A percentile compares a stretch with the other conserved stretches of the same genome.
Evolutionary conservation across 805 yeast genomes (phyloP).

Genomic region (Priceomyces medius): DNA sequence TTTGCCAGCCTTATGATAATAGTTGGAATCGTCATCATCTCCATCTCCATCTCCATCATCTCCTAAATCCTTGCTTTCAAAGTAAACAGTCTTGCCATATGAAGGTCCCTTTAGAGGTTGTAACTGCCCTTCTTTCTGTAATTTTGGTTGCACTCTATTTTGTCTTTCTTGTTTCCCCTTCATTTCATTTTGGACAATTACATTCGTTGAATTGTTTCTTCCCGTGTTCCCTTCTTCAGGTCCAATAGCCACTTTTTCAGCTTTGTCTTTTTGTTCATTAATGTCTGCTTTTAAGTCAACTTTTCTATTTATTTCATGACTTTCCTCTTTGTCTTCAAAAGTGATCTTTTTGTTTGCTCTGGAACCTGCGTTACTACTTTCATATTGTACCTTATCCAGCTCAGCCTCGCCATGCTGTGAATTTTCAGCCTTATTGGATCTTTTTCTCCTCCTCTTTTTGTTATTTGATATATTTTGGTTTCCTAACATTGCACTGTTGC

Average conservation of each 20-base stretch:
- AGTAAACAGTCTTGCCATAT: constrained; percentile 8
- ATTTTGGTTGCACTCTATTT: not conserved
- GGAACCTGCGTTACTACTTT: not conserved
- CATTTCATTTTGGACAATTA: not conserved
- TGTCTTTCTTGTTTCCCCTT: not conserved
- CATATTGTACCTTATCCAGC: not conserved
- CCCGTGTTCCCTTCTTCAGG: too few species aligned
- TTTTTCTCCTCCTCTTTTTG: constrained; percentile 31
- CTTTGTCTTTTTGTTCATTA: too few species aligned
- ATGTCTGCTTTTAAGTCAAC: too few species aligned
- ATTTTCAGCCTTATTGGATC: constrained; percentile 22
- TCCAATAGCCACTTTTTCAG: too few species aligned
- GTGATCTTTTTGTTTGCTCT: not conserved
- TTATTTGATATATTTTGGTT: not conserved
- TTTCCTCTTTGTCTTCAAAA: not conserved
- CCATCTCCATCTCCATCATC: not conserved
- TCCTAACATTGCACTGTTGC: not conserved
- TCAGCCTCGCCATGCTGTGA: not conserved
- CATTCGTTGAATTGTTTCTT: too few species aligned
- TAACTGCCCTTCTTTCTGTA: constrained; percentile 6
- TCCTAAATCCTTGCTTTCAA: constrained; percentile 5
- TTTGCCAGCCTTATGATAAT: constrained; percentile 3
- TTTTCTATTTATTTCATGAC: not conserved
- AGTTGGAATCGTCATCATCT: constrained; percentile 3
- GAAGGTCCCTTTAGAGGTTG: constrained; percentile 4